Percentiles rank a stretch among this genome's conserved stretches.
phyloP scores from a whole-genome alignment of 371 early-diverging fungal genomes.

The Lichtheimia ramosa region DNA sequence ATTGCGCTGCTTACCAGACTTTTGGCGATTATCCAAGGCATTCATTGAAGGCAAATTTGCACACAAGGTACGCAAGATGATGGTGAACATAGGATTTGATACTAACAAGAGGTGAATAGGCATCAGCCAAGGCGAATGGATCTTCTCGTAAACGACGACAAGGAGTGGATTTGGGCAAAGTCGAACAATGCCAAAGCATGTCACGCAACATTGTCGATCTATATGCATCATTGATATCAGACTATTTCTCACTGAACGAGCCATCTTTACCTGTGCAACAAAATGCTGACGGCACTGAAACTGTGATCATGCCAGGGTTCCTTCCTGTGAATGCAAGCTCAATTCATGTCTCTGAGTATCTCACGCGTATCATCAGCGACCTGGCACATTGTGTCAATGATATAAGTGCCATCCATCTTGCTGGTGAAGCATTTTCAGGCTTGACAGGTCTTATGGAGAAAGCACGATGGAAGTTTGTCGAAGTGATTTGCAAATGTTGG shows the following conservation, averaged over 20 bases:
- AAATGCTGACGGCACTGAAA: slow-evolving; percentile 23
- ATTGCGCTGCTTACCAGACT: slow-evolving; percentile 83
- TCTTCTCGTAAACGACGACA: slow-evolving; percentile 42
- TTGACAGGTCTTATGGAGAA: slow-evolving; percentile 54
- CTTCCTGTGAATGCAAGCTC: slow-evolving; percentile 54
- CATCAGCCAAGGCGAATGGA: slow-evolving; percentile 9
- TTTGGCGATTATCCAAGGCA: slow-evolving; percentile 86
- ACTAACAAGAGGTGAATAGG: background rate
- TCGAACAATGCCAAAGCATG: slow-evolving; percentile 78
- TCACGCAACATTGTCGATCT: slow-evolving; percentile 72
- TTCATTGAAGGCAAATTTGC: slow-evolving; percentile 85
- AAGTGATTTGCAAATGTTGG: slow-evolving; percentile 57
- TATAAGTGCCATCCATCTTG: slow-evolving; percentile 53
- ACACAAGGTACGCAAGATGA: slow-evolving; percentile 32
- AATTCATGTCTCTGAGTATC: slow-evolving; percentile 57
- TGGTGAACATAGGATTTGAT: background rate
- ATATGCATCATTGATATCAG: slow-evolving; percentile 58
- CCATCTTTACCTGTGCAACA: slow-evolving; percentile 23
- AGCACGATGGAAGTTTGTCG: slow-evolving; percentile 56
- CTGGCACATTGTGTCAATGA: slow-evolving; percentile 62
- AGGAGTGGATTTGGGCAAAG: slow-evolving; percentile 67
- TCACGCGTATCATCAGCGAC: slow-evolving; percentile 53
- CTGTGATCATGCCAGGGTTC: slow-evolving; percentile 34
- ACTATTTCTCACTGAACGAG: slow-evolving; percentile 52
- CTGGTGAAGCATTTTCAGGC: slow-evolving; percentile 57